These are phyloP conservation scores for Cylindrotheca closterium DNA, from an alignment of 108 stramenopile genomes.

Conservation along the genomic window DNA sequence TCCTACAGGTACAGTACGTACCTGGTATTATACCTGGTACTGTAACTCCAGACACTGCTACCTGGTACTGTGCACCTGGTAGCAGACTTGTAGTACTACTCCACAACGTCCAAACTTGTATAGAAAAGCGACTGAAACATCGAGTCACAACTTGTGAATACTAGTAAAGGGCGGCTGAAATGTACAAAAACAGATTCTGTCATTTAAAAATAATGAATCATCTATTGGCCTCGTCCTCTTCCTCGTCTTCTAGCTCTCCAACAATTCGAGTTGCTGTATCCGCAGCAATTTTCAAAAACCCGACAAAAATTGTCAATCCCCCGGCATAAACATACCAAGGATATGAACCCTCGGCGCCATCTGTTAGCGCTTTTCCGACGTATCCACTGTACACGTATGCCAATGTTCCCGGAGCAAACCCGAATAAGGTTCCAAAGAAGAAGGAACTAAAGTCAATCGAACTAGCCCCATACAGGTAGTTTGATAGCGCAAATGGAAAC, in stretches of 20 bases:
- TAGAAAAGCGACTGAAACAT: too few relatives aligned
- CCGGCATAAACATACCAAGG: slow-evolving; percentile 80
- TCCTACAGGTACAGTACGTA: too few relatives aligned
- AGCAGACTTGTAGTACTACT: too few relatives aligned
- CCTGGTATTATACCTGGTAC: too few relatives aligned
- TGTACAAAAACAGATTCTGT: too few relatives aligned
- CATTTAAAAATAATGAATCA: too few relatives aligned
- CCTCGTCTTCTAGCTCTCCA: slow-evolving; percentile 60
- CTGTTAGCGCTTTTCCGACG: slow-evolving; percentile 66
- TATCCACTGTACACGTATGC: slow-evolving; percentile 79
- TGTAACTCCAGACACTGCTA: too few relatives aligned
- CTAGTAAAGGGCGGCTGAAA: too few relatives aligned
- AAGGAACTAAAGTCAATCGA: slow-evolving; percentile 69
- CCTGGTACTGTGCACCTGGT: too few relatives aligned
- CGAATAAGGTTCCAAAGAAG: slow-evolving; percentile 71
- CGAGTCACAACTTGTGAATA: too few relatives aligned
- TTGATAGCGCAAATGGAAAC: slow-evolving; percentile 89
- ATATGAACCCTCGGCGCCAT: slow-evolving; percentile 30
- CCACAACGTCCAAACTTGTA: too few relatives aligned
- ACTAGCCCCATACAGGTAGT: slow-evolving; percentile 89
- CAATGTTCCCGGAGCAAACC: slow-evolving; percentile 80
- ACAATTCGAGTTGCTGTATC: slow-evolving; percentile 67
- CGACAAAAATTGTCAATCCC: slow-evolving; percentile 45
- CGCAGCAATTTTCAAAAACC: slow-evolving; percentile 55
- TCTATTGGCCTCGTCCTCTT: too few relatives aligned